phyloP scores from a whole-genome alignment of 208 protist species.

The Novymonas esmeraldas region DNA sequence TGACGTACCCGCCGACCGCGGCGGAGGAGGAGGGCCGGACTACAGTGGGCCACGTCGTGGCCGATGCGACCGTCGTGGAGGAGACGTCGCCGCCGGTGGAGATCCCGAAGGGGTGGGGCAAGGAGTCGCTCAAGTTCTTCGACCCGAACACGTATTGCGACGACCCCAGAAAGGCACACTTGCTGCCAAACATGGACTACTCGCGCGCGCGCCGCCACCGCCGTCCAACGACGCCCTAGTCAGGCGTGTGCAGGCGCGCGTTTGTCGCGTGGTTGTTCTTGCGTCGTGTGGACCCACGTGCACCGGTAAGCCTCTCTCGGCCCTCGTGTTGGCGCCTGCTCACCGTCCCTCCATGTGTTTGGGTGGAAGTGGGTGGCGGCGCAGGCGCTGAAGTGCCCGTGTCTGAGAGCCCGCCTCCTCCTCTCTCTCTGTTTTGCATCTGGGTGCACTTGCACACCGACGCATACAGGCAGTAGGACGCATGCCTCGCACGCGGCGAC shows the following conservation, averaged over 20 bases:
- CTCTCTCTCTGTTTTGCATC: conserved; percentile 11
- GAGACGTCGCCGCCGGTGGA: conserved; percentile 24
- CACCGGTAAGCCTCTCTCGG: no score
- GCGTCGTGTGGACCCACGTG: no score
- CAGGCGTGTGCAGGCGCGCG: not conserved
- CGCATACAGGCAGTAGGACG: no score
- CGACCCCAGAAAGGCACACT: conserved; percentile 63
- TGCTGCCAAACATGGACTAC: conserved; percentile 30
- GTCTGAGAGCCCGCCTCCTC: not conserved
- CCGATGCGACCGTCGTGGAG: conserved; percentile 30
- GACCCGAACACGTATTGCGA: conserved; percentile 84
- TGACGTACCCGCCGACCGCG: conserved; percentile 8
- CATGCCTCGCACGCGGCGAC: no score
- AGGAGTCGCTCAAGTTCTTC: conserved; percentile 66
- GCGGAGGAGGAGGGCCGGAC: conserved; percentile 22
- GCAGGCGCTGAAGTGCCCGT: no score
- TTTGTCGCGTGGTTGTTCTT: no score
- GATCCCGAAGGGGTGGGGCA: conserved; percentile 75
- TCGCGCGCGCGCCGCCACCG: conserved; percentile 24
- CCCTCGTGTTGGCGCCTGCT: no score
- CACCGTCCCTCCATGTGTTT: no score
- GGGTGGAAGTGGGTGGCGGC: no score
- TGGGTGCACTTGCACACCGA: not conserved
- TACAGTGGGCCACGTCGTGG: conserved; percentile 46
- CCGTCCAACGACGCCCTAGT: conserved; percentile 4